Base-by-base conservation (phyloP, 2,329 filamentous ascomycete species). In the Xylariales sp. region DNA sequence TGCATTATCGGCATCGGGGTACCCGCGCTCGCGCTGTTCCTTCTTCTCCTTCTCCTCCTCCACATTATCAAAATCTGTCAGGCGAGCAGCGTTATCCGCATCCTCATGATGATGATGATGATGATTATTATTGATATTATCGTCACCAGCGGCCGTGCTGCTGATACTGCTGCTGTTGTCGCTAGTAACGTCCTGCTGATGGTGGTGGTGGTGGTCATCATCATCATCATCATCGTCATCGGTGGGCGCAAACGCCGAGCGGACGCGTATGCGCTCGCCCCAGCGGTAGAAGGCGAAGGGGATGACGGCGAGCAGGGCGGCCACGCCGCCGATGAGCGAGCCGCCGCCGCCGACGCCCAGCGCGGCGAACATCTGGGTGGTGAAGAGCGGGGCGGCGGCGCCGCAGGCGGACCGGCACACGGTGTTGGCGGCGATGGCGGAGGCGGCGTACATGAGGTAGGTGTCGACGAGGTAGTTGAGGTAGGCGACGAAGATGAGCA, bases 341-440 rank as follows among this genome's bases (percentile, higher is more conserved):
- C 63, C 63, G 11, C 78, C 81, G 59, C 78, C 81, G 0, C 80
- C 80, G 3, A 82, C 52, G 0, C 81, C 81, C 2, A 85, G 57
- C 3, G 65, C 61, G n/a, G 67, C 57, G 49, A 82, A 85, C 75
- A 85, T 78, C 31, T 68, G 62, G 7, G 70, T 56, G 0, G 75
- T 81, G 29, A 72, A 73, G 4, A 85, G 61, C 0, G 81, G 81
- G 1, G 83, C 63, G 3, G 76, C 62, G 1, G 74, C 78, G 11
- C 76, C 80, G 18, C 78, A 66, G 0, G 79, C 59, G 0, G 65
- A 70, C 2, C 81, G 63, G 7, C 79, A 57, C 3, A 85, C 70
- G 0, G 80, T 81, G 45, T 73, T 82, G 2, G 80, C 79, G 0
- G 82, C 81, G 6, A 83, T 73, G 3, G 78, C 82, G 4, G 69